phyloP scores from a whole-genome alignment of 2,329 filamentous ascomycete species.

The Penicillium sclerotigenum region DNA sequence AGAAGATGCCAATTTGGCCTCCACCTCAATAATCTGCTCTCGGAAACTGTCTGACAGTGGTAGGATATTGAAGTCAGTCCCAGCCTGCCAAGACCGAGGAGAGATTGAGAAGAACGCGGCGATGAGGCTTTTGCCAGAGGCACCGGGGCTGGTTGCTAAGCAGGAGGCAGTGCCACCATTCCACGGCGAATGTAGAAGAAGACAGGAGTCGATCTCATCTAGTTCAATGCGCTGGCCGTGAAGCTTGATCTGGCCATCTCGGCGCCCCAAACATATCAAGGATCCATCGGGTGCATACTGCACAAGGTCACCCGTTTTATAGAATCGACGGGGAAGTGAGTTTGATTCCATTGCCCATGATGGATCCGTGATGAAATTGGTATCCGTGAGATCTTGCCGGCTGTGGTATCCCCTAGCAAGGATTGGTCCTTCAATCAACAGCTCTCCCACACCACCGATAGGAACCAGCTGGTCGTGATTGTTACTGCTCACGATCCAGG shows the following conservation, averaged over 20 bases:
- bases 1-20: too few species aligned
- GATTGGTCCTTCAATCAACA: neutral
- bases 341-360: neutral
- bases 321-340: neutral
- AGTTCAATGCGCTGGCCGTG: conserved; percentile 8
- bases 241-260: conserved; percentile 9
- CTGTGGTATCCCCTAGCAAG: neutral
- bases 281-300: neutral
- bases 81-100: too few species aligned
- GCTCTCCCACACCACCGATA: neutral
- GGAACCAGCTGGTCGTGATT: neutral
- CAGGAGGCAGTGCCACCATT: neutral
- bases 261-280: conserved; percentile 1
- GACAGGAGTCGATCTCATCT: neutral
- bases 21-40: too few species aligned
- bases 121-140: neutral
- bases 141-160: neutral
- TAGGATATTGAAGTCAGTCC: too few species aligned
- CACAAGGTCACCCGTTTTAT: neutral
- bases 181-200: too few species aligned
- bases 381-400: neutral
- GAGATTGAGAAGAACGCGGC: too few species aligned
- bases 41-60: too few species aligned
- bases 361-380: neutral
- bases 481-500: neutral